Percentiles rank a stretch among this genome's conserved stretches.
These are phyloP conservation scores for Aureobasidium mangrovei DNA, from an alignment of 2,329 filamentous ascomycete species.

Conservation along the genomic window DNA sequence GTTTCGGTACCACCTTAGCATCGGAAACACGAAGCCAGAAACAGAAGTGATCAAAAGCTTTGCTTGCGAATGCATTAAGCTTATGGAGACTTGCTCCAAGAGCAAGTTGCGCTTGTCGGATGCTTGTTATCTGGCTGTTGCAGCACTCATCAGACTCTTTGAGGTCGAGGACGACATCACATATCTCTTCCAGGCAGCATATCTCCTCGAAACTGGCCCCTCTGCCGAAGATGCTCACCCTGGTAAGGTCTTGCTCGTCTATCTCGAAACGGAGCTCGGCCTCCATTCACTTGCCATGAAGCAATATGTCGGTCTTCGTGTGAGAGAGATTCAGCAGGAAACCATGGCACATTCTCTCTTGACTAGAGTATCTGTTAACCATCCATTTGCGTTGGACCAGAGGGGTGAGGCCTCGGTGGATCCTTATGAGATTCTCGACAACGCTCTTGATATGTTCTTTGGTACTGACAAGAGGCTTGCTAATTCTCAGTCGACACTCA, in stretches of 20 bases:
- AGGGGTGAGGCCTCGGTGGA: slow-evolving; percentile 18
- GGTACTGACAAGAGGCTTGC: slow-evolving; percentile 27
- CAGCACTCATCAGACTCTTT: slow-evolving; percentile 24
- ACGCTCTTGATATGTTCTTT: slow-evolving; percentile 24
- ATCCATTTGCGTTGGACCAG: slow-evolving; percentile 20
- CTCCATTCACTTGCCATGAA: slow-evolving; percentile 25
- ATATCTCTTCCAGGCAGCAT: slow-evolving; percentile 25
- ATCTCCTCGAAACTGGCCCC: slow-evolving; percentile 21
- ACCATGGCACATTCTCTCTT: slow-evolving; percentile 28
- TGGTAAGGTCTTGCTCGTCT: slow-evolving; percentile 27
- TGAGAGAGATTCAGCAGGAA: slow-evolving; percentile 31
- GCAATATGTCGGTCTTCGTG: slow-evolving; percentile 24
- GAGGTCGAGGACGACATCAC: slow-evolving; percentile 16
- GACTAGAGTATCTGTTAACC: slow-evolving; percentile 25
- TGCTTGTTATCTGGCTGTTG: slow-evolving; percentile 26
- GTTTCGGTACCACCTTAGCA: slow-evolving; percentile 17
- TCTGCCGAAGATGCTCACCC: slow-evolving; percentile 20
- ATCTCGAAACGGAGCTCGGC: slow-evolving; percentile 27
- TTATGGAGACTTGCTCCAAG: slow-evolving; percentile 18
- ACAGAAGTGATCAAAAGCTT: slow-evolving; percentile 19
- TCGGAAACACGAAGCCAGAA: slow-evolving; percentile 13
- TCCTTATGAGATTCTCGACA: slow-evolving; percentile 22
- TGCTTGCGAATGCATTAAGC: slow-evolving; percentile 20
- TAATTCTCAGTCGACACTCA: slow-evolving; percentile 23
- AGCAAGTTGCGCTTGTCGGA: slow-evolving; percentile 21